Percentiles rank a stretch among this genome's conserved stretches.
Evolutionary conservation across 345 rosid genomes (phyloP).

Genomic region (Gossypium sturtianum): DNA sequence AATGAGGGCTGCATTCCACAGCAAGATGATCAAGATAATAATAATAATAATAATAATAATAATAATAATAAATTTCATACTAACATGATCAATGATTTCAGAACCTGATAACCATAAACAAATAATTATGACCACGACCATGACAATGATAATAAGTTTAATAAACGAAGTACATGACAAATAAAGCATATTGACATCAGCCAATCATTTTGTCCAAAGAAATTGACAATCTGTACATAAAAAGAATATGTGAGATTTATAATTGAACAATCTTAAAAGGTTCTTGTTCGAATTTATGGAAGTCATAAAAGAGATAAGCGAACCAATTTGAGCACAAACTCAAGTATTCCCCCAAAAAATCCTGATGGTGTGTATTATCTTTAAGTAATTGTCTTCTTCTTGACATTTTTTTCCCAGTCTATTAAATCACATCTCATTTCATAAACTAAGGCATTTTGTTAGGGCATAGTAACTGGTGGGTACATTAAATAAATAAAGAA

Average conservation of each 20-base stretch:
- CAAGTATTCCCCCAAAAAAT: neutral
- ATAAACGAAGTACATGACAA: neutral
- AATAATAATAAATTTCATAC: neutral
- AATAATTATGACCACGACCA: neutral
- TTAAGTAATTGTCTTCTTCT: neutral
- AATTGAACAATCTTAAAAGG: neutral
- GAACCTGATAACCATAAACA: neutral
- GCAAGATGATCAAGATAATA: neutral
- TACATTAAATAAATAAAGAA: neutral
- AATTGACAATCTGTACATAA: neutral
- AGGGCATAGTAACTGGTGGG: neutral
- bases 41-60: neutral
- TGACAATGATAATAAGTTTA: neutral
- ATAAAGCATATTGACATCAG: constrained; percentile 1
- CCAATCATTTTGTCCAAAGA: neutral
- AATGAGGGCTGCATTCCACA: constrained; percentile 60
- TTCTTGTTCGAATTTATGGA: neutral
- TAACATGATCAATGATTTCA: constrained; percentile 21
- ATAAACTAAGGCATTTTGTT: neutral
- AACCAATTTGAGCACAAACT: neutral
- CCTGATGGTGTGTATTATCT: neutral
- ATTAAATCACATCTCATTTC: neutral
- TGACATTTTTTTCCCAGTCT: neutral
- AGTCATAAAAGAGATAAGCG: neutral
- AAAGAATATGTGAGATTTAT: neutral